Evolutionary conservation across 176 grass and related monocot species (phyloP), one percentile per base, ranked within the genome.

Genomic region (maize (Zea mays)): DNA sequence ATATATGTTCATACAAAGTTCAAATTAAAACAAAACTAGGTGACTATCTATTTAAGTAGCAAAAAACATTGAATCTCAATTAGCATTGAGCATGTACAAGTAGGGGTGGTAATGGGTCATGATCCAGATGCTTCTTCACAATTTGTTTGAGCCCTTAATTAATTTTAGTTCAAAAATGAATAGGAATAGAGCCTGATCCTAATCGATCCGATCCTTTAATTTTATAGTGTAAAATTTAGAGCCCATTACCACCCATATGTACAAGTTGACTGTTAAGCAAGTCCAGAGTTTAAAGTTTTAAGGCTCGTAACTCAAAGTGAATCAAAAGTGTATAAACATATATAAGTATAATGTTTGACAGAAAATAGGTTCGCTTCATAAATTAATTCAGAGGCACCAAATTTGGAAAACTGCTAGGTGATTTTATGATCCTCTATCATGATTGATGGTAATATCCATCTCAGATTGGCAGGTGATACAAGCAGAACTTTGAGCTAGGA

Each of bases 81-180:
- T 71, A 42, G 45, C 16, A 74, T 69, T 61, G 76, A 70, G 15
- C 20, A 66, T 56, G 72, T 45, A 86, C 44, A 9, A 12, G 50
- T 8, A 27, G 27, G 27, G 27, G 27, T 27, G 27, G 27, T 27
- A 27, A 27, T 27, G 27, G 27, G 27, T 27, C 27, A 27, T 27
- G 27, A 27, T 27, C 27, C 27, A 27, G 27, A 27, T 27, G 27
- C 27, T 27, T 27, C 27, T 27, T 27, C 27, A 27, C 27, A 27
- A 27, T 27, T 27, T 27, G 27, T 27, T 27, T 27, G 27, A 27
- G 27, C 27, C 27, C 27, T 27, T 27, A 27, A 27, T 27, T 27
- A 27, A 27, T 27, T 27, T 27, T 27, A 27, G 27, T 27, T 27
- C 27, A 27, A 27, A 27, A 27, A 27, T 27, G 27, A 27, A 27